Evolutionary conservation across 169 alveolate species (phyloP).

Genomic region (Eimeria falciformis): DNA sequence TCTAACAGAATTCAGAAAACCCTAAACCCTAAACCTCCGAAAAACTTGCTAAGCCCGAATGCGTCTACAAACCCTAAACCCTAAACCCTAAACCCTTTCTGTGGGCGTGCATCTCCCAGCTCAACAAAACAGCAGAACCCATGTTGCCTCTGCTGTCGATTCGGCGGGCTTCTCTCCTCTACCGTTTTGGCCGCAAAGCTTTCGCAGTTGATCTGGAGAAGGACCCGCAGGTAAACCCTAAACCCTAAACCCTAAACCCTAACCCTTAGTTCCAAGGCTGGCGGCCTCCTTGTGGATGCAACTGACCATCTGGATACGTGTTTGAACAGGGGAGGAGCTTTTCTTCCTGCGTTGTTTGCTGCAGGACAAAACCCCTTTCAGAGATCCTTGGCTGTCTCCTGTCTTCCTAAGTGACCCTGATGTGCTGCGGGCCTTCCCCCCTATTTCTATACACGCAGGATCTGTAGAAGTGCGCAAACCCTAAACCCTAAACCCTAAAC

Average conservation of each 20-base stretch:
- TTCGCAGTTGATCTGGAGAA: background rate
- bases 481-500: constrained; percentile 43
- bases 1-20: background rate
- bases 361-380: constrained; percentile 54
- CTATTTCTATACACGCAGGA: constrained; percentile 47
- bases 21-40: constrained; percentile 35
- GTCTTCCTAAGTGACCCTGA: constrained; percentile 33
- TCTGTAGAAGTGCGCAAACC: constrained; percentile 53
- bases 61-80: constrained; percentile 21
- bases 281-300: background rate
- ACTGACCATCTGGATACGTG: background rate
- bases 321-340: background rate
- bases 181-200: constrained; percentile 11
- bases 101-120: constrained; percentile 3
- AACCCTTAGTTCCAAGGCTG: background rate
- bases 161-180: constrained; percentile 11
- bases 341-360: background rate
- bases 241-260: constrained; percentile 53
- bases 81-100: constrained; percentile 27
- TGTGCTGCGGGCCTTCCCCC: constrained; percentile 44
- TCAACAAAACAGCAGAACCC: constrained; percentile 48
- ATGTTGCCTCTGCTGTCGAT: background rate
- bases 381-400: constrained; percentile 71
- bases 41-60: no score
- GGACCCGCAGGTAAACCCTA: constrained; percentile 12